Evolutionary conservation across 257 asterid species (phyloP), one percentile per base, ranked within the genome.

Genomic region (Paulownia fortunei): DNA sequence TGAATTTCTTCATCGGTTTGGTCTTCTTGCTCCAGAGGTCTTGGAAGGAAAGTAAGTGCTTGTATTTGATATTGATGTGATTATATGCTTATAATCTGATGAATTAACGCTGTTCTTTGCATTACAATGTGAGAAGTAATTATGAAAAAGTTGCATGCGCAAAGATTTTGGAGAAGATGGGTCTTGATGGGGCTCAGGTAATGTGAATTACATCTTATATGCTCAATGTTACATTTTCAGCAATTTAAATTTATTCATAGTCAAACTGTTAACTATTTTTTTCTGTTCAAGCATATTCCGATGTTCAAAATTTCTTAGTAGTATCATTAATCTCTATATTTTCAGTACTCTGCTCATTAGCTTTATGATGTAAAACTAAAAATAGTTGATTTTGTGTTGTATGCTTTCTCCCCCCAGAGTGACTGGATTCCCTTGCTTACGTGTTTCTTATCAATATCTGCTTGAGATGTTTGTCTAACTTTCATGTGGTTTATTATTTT

Each of bases 111-210:
- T 39, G 75, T 41, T 54, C 44, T 77, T 56, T 66, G 11, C 72
- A 13, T 56, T 42, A 4, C 73, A 59, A 69, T 62, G 60, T 77
- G 62, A 74, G 73, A 88, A 88, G 99, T 61, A 47, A 52, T 75
- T 97, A 89, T 15, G 93, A 83, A 74, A 88, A 81, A 76, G 87
- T 77, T 79, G 93, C 91, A n/a, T 91, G 96, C 90, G 47, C 77
- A 82, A 84, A 58, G 88, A 77, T 95, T 72, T 78, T 93, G 87
- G 93, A 85, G 78, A 92, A 90, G 86, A 76, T 83, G 90, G 85
- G 89, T 62, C 83, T 95, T 84, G 61, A 84, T 65, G 97, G 93
- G 69, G 86, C 90, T 85, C 97, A 90, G 99, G 99, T 95, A 86
- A 78, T 52, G 62, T 18, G 72, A 63, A 34, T 26, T 44, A 80